These are phyloP conservation scores for Pythium volutum DNA, from an alignment of 352 stramenopile species.

Conservation along the genomic window DNA sequence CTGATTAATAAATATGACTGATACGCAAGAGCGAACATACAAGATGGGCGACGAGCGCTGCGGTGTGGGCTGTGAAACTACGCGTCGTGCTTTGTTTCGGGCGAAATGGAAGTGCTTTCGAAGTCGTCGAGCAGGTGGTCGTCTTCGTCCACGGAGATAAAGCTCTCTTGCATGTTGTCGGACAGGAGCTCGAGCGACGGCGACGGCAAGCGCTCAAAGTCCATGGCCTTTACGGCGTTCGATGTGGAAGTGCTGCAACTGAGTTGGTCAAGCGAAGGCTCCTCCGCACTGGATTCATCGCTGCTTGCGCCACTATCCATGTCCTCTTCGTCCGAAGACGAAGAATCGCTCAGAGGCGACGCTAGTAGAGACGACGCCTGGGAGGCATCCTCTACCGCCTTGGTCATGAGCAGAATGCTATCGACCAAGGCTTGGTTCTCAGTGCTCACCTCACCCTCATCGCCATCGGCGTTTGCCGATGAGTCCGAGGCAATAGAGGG, in stretches of 20 bases:
- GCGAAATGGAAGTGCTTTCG: slow-evolving; percentile 23
- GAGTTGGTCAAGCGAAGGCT: slow-evolving; percentile 10
- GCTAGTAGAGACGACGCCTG: slow-evolving; percentile 27
- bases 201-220: slow-evolving; percentile 19
- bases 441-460: slow-evolving; percentile 34
- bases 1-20: slow-evolving; percentile 31
- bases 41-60: neutral
- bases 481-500: neutral
- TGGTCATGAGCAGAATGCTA: slow-evolving; percentile 76
- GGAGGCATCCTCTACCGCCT: slow-evolving; percentile 59
- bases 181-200: slow-evolving; percentile 64
- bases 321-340: slow-evolving; percentile 51
- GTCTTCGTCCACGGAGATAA: slow-evolving; percentile 64
- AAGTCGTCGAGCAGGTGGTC: slow-evolving; percentile 57
- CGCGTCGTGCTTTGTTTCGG: slow-evolving; percentile 11
- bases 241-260: slow-evolving; percentile 11
- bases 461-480: slow-evolving; percentile 16
- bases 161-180: slow-evolving; percentile 72
- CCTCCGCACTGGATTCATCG: slow-evolving; percentile 34
- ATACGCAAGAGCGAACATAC: slow-evolving; percentile 24
- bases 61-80: slow-evolving; percentile 5
- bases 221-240: slow-evolving; percentile 10
- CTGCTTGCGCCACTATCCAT: slow-evolving; percentile 28
- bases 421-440: slow-evolving; percentile 74
- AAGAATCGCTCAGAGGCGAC: slow-evolving; percentile 54